Evolutionary conservation across 768 basidiomycete genomes (phyloP), one percentile per base, ranked within the genome.

Genomic region (Pisolithus tinctorius): DNA sequence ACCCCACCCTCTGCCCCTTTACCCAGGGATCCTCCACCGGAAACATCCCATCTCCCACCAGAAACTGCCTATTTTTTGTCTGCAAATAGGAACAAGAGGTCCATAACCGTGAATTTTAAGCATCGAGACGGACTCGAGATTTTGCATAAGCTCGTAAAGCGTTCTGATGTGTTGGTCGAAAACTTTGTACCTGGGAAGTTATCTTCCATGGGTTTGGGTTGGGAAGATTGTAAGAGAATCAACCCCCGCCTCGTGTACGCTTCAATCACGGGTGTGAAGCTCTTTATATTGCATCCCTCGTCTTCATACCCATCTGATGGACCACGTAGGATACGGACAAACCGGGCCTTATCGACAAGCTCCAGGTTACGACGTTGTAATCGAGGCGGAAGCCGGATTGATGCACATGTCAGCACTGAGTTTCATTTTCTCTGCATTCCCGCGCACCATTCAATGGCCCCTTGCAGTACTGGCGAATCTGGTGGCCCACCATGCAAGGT

Each of bases 61-160:
- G 94, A 97, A 65, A 89, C 91, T 4, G 91, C 94, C 0, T 97
- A 97, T 64, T 97, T 95, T 65, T 78, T 97, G 6, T 79, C 88
- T 0, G 82, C 79, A 0, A 97, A 97, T 65, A 76, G 94, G 47
- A 92, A 92, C 68, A 94, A 94, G 64, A 80, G 88, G 29, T 93
- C 90, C 5, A 76, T 94, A 39, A 93, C 91, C 6, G 81, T 95
- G 14, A 88, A 97, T 68, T 83, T 97, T 71, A 96, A 95, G 67
- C 69, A 71, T 1, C 71, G 80, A 1, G 80, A 85, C 57, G 94
- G 94, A 0, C 75, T 88, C 2, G 82, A 84, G 52, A 82, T 97
- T 23, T 55, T 93, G 5, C 79, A 76, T 40, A 80, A 78, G 53
- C 75, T 97, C 4, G 78, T 95, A 25, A 71, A 75, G 55, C 73